These are phyloP conservation scores for Malus sylvestris DNA, from an alignment of 306 rosid species.

Conservation along the genomic window DNA sequence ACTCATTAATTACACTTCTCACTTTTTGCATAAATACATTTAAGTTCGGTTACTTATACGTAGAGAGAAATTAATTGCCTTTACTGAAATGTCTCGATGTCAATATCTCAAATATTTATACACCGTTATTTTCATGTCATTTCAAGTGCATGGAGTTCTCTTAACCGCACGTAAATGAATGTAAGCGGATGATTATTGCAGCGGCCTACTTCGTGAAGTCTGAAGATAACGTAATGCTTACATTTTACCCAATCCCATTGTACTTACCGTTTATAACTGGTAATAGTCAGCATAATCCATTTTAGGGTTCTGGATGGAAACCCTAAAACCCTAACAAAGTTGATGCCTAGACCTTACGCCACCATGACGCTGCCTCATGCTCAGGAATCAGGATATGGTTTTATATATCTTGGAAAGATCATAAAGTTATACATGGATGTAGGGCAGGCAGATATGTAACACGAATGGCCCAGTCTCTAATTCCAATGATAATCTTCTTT, in stretches of 20 bases:
- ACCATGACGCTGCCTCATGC: conserved; percentile 3
- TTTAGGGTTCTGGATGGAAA: neutral
- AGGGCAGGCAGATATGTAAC: neutral
- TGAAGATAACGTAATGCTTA: no score
- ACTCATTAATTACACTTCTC: no score
- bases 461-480: conserved; percentile 12
- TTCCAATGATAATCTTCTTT: neutral
- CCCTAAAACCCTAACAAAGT: neutral
- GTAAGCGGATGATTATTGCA: neutral
- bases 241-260: neutral
- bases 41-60: no score
- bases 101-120: no score
- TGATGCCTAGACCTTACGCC: neutral
- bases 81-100: no score
- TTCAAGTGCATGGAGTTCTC: no score
- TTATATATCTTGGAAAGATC: conserved; percentile 1
- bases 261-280: neutral
- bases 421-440: neutral
- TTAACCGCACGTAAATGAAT: no score
- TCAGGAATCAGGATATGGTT: neutral
- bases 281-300: neutral
- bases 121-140: no score
- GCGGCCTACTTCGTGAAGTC: neutral
- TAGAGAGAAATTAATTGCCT: no score
- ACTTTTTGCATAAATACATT: no score